phyloP scores from a whole-genome alignment of 148 eudicot genomes.

The Amaranthus cruentus region DNA sequence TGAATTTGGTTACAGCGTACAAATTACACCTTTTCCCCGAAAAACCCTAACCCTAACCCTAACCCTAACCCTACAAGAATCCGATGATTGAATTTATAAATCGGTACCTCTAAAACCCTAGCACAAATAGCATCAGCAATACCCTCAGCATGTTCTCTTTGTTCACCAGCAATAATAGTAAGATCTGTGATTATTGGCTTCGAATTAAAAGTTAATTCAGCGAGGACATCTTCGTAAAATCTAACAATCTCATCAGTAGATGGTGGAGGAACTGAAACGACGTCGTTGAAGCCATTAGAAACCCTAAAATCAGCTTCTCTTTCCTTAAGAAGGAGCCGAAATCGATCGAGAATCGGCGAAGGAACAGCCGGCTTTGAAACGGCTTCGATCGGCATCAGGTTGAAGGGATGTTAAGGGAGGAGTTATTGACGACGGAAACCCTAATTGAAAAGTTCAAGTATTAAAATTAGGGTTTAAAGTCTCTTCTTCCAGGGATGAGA shows the following conservation, averaged over 20 bases:
- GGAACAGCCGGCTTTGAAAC: constrained; percentile 24
- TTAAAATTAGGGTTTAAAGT: constrained; percentile 21
- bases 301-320: constrained; percentile 46
- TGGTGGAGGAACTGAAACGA: constrained; percentile 21
- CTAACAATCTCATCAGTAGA: constrained; percentile 51
- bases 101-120: constrained; percentile 77
- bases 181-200: constrained; percentile 93
- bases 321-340: constrained; percentile 45
- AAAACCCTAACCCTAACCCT: neutral
- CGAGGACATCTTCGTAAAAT: constrained; percentile 55
- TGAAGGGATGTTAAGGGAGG: neutral
- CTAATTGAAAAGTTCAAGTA: constrained; percentile 18
- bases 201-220: constrained; percentile 77
- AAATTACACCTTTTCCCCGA: neutral
- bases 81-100: constrained; percentile 7
- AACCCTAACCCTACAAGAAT: constrained; percentile 29
- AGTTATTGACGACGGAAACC: constrained; percentile 3
- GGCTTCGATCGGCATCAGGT: constrained; percentile 34
- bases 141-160: constrained; percentile 53
- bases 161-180: constrained; percentile 87
- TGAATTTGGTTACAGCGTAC: constrained; percentile 22
- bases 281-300: constrained; percentile 25
- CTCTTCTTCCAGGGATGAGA: constrained; percentile 10
- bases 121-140: constrained; percentile 73
- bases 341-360: constrained; percentile 64